Conservation (phyloP, 2,329 filamentous ascomycete genomes). For the Colletotrichum eremochloae region DNA sequence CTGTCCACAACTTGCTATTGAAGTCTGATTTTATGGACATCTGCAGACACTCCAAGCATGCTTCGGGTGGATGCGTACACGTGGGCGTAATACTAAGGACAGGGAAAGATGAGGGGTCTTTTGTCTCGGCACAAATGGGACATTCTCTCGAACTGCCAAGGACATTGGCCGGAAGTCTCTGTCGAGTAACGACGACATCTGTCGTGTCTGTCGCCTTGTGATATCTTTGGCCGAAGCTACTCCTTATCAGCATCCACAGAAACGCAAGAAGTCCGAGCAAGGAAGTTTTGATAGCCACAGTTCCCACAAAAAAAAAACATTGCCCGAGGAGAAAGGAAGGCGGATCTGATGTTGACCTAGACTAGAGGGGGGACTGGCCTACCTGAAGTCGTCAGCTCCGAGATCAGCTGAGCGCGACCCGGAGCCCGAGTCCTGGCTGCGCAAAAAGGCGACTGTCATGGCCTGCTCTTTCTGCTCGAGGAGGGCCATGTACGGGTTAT, state of each 20-base stretch:
- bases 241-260: not conserved
- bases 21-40: constrained; percentile 53
- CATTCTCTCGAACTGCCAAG: constrained; percentile 49
- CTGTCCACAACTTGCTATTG: constrained; percentile 55
- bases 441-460: constrained; percentile 50
- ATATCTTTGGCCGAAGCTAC: constrained; percentile 54
- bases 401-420: constrained; percentile 40
- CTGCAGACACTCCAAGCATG: constrained; percentile 54
- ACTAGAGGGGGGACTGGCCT: constrained; percentile 29
- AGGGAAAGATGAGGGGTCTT: constrained; percentile 50
- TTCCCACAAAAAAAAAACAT: not conserved
- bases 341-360: not conserved
- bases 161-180: constrained; percentile 46
- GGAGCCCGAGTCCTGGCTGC: constrained; percentile 45
- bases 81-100: constrained; percentile 49
- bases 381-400: constrained; percentile 51
- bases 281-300: not conserved
- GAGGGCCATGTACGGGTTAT: constrained; percentile 49
- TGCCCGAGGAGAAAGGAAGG: not conserved
- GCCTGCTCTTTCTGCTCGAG: constrained; percentile 50
- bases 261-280: not conserved
- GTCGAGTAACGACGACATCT: constrained; percentile 50
- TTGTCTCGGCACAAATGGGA: constrained; percentile 53
- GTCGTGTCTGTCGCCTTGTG: constrained; percentile 46
- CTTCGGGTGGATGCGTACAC: constrained; percentile 51